Evolutionary conservation across 306 rosid species (phyloP), one percentile per base, ranked within the genome.

Genomic region (Dalbergia cochinchinensis): DNA sequence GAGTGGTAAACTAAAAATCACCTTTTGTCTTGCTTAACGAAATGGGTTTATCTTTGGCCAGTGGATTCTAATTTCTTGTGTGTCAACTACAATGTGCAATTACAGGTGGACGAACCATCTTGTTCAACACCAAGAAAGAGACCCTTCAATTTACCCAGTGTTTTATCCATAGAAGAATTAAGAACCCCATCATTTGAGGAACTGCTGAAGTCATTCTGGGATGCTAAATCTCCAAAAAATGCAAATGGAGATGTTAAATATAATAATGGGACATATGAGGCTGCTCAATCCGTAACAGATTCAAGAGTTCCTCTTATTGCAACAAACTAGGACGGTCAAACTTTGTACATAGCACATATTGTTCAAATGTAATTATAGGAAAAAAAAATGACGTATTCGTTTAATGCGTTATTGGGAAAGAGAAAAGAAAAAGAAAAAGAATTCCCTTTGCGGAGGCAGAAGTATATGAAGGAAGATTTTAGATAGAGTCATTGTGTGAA

Each of bases 291-390:
- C 26, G 87, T 90, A 63, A 93, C 93, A 93, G 99, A 96, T 80
- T 91, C 99, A 80, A 96, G 99, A 87, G 87, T 88, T 82, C 99
- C 99, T 87, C 96, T 96, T 78, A 90, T 96, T 34, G 96, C 99
- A 37, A 92, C 91, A 78, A 96, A 96, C 85, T 96, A 89, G 82
- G 78, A 63, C 78, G 61, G 84, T 31, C 65, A 75, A 39, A 47
- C 75, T 74, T 77, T 94, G 94, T 92, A 94, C 85, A 91, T 94
- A 91, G 79, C 81, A 73, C 84, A 86, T 86, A 54, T 54, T 88
- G 80, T 83, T 69, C 79, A 79, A 76, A 83, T 83, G 73, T 87
- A 63, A 77, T 81, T 41, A 66, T 86, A 79, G 59, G 6, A 18
- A 54, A 26, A 20, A 26, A 44, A 58, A 82, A 48, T 71, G 64